These are phyloP conservation scores for Stagonosporopsis rhizophila DNA, from an alignment of 2,329 filamentous ascomycete species.

Conservation along the genomic window DNA sequence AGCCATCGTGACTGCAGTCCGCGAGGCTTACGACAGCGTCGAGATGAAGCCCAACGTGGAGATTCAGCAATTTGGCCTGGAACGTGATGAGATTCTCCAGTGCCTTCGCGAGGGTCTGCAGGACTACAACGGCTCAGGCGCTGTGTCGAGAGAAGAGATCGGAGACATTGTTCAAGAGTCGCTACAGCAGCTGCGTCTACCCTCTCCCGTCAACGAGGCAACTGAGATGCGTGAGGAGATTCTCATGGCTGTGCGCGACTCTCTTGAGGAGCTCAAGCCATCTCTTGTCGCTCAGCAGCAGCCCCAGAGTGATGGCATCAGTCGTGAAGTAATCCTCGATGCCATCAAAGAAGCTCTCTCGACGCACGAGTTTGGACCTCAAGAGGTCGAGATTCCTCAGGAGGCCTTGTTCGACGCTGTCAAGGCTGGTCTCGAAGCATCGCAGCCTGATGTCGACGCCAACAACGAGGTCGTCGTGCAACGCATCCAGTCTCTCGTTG, in stretches of 20 bases:
- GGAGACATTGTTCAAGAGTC: slow-evolving; percentile 86
- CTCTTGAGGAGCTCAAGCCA: slow-evolving; percentile 79
- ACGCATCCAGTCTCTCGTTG: slow-evolving; percentile 65
- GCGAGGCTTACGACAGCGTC: slow-evolving; percentile 83
- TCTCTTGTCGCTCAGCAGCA: slow-evolving; percentile 49
- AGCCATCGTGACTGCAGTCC: slow-evolving; percentile 84
- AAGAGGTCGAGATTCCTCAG: slow-evolving; percentile 56
- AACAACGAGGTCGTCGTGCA: slow-evolving; percentile 67
- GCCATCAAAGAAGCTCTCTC: slow-evolving; percentile 66
- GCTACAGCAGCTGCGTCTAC: slow-evolving; percentile 79
- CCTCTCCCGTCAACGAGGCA: slow-evolving; percentile 72
- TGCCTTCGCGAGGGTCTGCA: slow-evolving; percentile 87
- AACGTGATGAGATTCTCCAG: slow-evolving; percentile 86
- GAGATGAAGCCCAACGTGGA: slow-evolving; percentile 90
- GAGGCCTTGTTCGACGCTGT: slow-evolving; percentile 66
- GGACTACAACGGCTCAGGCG: slow-evolving; percentile 67
- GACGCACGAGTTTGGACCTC: slow-evolving; percentile 52
- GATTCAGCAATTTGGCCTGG: slow-evolving; percentile 86
- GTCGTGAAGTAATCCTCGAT: slow-evolving; percentile 62
- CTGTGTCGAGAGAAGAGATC: slow-evolving; percentile 82
- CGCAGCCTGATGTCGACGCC: slow-evolving; percentile 58
- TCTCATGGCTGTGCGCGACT: slow-evolving; percentile 82
- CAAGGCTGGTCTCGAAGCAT: slow-evolving; percentile 62
- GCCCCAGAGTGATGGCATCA: slow-evolving; percentile 53
- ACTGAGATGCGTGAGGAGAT: slow-evolving; percentile 82